A percentile compares a stretch with the other conserved stretches of the same genome.
These are phyloP conservation scores for Barnettozyma botsteinii DNA, from an alignment of 805 yeast genomes.

Conservation along the genomic window DNA sequence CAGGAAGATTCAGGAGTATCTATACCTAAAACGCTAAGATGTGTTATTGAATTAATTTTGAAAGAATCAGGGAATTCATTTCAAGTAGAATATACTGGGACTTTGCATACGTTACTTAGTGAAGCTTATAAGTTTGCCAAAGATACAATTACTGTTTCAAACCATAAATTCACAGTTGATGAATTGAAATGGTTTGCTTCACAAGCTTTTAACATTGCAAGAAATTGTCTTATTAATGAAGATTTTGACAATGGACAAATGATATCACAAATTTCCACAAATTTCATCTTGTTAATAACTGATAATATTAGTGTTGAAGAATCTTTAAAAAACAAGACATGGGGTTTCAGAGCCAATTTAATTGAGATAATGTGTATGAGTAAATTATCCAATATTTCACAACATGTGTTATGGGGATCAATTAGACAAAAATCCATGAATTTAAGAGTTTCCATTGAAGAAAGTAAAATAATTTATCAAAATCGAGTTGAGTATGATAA, in stretches of 20 bases:
- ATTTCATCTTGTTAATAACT: slow-evolving; percentile 19
- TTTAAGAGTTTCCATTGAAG: slow-evolving; percentile 14
- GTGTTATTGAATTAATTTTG: slow-evolving; percentile 28
- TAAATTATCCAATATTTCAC: slow-evolving; percentile 5
- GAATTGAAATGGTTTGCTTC: slow-evolving; percentile 39
- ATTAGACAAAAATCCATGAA: slow-evolving; percentile 9
- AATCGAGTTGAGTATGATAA: slow-evolving; percentile 10
- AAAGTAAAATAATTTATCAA: slow-evolving; percentile 11
- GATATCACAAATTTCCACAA: slow-evolving; percentile 19
- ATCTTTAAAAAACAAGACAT: slow-evolving; percentile 13
- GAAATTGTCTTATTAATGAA: slow-evolving; percentile 20
- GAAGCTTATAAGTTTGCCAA: slow-evolving; percentile 15
- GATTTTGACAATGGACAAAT: slow-evolving; percentile 12
- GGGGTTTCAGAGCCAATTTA: slow-evolving; percentile 15
- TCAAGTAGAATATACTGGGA: slow-evolving; percentile 8
- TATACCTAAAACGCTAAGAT: slow-evolving; percentile 26
- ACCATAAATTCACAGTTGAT: slow-evolving; percentile 22
- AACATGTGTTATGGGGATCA: slow-evolving; percentile 8
- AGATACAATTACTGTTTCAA: slow-evolving; percentile 3
- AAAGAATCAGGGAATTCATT: slow-evolving; percentile 17
- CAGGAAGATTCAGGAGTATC: slow-evolving; percentile 15
- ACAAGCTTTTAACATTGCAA: slow-evolving; percentile 28
- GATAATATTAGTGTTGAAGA: slow-evolving; percentile 26
- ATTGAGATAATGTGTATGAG: slow-evolving; percentile 17
- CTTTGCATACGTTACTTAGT: slow-evolving; percentile 11